Conservation (phyloP, 2,329 filamentous ascomycete genomes). For the Clonostachys rosea region DNA sequence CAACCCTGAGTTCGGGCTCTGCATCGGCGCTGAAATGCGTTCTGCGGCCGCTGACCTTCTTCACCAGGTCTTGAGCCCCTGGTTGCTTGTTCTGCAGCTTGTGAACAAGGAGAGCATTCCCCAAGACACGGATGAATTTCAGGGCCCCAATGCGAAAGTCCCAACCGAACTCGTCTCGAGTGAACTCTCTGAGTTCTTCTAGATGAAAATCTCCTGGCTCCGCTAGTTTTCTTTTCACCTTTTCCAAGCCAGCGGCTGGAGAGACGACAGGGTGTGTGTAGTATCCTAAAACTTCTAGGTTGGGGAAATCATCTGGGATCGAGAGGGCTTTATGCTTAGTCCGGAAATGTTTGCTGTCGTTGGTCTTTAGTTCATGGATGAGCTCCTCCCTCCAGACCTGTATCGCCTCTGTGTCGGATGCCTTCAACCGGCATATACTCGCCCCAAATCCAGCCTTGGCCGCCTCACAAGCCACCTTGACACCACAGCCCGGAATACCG, state of each 20-base stretch:
- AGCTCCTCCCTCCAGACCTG: conserved; percentile 68
- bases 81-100: conserved; percentile 31
- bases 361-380: conserved; percentile 72
- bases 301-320: conserved; percentile 80
- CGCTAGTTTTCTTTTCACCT: not conserved
- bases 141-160: conserved; percentile 70
- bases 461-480: conserved; percentile 85
- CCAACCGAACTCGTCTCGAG: conserved; percentile 83
- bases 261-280: conserved; percentile 89
- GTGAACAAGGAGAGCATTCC: conserved; percentile 68
- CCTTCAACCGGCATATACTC: conserved; percentile 63
- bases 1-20: conserved; percentile 71
- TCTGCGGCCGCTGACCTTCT: conserved; percentile 62
- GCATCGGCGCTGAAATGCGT: conserved; percentile 71
- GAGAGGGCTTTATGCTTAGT: conserved; percentile 67
- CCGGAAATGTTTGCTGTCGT: conserved; percentile 77
- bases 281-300: conserved; percentile 72
- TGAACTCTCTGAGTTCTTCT: conserved; percentile 65
- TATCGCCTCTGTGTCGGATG: conserved; percentile 54
- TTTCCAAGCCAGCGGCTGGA: conserved; percentile 20
- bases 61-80: conserved; percentile 45
- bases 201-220: conserved; percentile 16
- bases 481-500: conserved; percentile 81
- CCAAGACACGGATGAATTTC: conserved; percentile 78
- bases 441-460: conserved; percentile 82